Base-by-base conservation (phyloP, 768 basidiomycete genomes). In the Kwoniella sp. region DNA sequence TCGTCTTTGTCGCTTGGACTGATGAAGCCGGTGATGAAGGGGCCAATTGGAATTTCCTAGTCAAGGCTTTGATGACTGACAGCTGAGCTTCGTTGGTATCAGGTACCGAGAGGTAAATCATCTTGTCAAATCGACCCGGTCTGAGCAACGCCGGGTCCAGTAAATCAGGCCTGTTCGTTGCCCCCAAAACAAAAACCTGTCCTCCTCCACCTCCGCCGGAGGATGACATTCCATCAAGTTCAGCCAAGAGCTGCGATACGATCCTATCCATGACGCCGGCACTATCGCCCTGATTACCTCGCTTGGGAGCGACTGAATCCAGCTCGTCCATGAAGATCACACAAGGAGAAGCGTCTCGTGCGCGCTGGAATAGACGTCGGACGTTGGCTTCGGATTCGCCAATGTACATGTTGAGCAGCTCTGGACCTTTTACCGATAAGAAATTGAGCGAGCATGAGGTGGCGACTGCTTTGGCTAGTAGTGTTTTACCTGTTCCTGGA, bases 231-330 rank as follows among this genome's bases (percentile, higher is more conserved):
- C 93, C 93, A 81, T 97, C 94, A 46, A 97, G 83, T 80, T 97
- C 94, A 8, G 94, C 92, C 37, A 97, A 82, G 30, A 96, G 83
- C 81, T 96, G 94, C 72, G 91, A 93, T 61, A 97, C 94, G 73
- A 97, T 96, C 19, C 94, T 86, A 79, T 97, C 94, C 93, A 97
- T 97, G 17, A 97, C 94, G 12, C 94, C 94, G 24, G 93, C 94
- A 33, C 92, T 94, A 77, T 97, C 94, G 0, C 94, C 94, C 71
- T 93, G 91, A 70, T 91, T 91, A 19, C 94, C 94, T 68, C 94
- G 85, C 78, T 94, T 93, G 0, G 94, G 94, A 37, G 94, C 94
- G 26, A 97, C 88, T 1, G 90, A 91, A 79, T 97, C 94, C 26
- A 97, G 83, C 79, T 97, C 94, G 79, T 97, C 94, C 79, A 97